Conservation (phyloP, 257 asterid genomes). For the Solanum neorickii region DNA sequence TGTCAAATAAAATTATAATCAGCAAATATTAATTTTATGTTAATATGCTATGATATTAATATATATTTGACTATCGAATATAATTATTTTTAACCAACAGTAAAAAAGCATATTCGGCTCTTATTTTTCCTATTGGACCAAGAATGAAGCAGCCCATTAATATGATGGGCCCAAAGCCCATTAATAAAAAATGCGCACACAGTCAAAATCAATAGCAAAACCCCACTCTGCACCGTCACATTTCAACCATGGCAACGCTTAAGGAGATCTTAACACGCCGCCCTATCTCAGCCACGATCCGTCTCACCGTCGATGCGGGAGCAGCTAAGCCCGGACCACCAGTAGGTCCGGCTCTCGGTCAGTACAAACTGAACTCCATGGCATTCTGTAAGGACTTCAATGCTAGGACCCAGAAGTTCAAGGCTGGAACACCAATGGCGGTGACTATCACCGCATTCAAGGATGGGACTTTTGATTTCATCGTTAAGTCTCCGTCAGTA, state of each 20-base stretch:
- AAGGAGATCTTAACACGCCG: constrained; percentile 82
- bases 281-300: constrained; percentile 81
- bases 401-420: constrained; percentile 59
- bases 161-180: background rate
- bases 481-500: constrained; percentile 70
- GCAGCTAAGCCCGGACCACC: constrained; percentile 90
- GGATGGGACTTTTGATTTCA: constrained; percentile 75
- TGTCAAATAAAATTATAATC: background rate
- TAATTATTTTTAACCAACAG: background rate
- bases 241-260: constrained; percentile 46
- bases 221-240: background rate
- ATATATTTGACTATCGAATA: too few relatives aligned
- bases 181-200: background rate
- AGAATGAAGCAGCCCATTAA: background rate
- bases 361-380: constrained; percentile 77
- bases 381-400: constrained; percentile 71
- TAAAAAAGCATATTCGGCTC: background rate
- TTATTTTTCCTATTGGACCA: background rate
- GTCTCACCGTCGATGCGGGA: constrained; percentile 78
- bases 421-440: constrained; percentile 79
- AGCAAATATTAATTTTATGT: too few relatives aligned
- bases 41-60: too few relatives aligned
- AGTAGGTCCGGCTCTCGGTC: constrained; percentile 82
- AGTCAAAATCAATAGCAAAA: background rate
- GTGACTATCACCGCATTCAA: constrained; percentile 65